Percentiles rank a stretch among this genome's conserved stretches.
Evolutionary conservation across 1,284 basidiomycete genomes (phyloP).

Genomic region (Sanghuangporus weigelae): DNA sequence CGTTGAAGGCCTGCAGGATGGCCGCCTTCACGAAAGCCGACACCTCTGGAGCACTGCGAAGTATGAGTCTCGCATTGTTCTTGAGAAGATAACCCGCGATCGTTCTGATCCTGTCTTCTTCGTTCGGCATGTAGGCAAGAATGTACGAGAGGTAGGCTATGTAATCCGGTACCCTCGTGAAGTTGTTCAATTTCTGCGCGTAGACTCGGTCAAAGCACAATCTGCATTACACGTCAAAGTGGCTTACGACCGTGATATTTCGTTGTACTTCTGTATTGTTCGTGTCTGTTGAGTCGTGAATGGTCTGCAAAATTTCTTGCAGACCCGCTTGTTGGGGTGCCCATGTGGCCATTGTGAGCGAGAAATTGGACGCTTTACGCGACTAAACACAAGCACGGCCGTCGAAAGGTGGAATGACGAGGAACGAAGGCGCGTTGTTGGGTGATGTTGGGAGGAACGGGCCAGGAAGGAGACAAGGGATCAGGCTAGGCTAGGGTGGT

Average conservation of each 20-base stretch:
- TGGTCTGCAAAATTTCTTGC: slow-evolving; percentile 81
- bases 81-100: slow-evolving; percentile 97
- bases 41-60: slow-evolving; percentile 61
- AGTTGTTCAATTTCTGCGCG: slow-evolving; percentile 79
- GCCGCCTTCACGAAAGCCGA: slow-evolving; percentile 78
- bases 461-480: neutral
- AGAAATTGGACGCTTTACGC: neutral
- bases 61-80: slow-evolving; percentile 81
- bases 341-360: slow-evolving; percentile 55
- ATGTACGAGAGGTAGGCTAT: slow-evolving; percentile 96
- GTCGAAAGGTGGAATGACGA: neutral
- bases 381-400: neutral
- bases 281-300: slow-evolving; percentile 78
- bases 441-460: neutral
- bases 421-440: neutral
- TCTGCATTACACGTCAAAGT: slow-evolving; percentile 18
- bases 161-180: slow-evolving; percentile 89
- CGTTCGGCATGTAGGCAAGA: slow-evolving; percentile 72
- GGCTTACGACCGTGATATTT: slow-evolving; percentile 68
- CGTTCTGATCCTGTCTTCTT: slow-evolving; percentile 88
- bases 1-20: slow-evolving; percentile 77
- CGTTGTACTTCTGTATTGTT: slow-evolving; percentile 60
- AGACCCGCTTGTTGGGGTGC: slow-evolving; percentile 71
- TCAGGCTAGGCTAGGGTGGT: neutral
- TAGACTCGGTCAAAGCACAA: slow-evolving; percentile 20